Evolutionary conservation across 2,329 filamentous ascomycete genomes (phyloP).

Genomic region (Botrytis medusae): DNA sequence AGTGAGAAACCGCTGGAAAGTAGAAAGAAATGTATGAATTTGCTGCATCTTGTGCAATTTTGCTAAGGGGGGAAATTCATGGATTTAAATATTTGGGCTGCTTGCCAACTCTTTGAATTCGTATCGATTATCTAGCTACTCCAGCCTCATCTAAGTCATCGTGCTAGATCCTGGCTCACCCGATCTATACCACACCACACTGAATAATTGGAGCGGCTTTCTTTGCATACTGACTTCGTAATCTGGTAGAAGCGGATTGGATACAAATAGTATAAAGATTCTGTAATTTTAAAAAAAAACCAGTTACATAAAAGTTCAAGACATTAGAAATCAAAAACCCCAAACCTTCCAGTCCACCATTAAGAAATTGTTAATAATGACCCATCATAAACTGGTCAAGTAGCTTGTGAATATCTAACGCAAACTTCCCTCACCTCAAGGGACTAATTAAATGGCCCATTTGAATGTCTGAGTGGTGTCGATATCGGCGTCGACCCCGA

Average conservation of each 20-base stretch:
- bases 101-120: background rate
- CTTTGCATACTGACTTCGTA: background rate
- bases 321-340: background rate
- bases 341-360: background rate
- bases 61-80: background rate
- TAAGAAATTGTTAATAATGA: background rate
- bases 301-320: background rate
- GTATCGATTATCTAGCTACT: background rate
- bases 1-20: background rate
- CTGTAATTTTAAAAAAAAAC: background rate
- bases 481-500: background rate
- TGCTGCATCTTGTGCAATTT: background rate
- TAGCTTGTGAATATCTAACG: background rate
- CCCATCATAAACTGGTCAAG: background rate
- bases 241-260: background rate
- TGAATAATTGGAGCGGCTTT: background rate
- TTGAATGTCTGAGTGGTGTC: background rate
- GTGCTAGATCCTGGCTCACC: background rate
- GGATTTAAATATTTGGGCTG: background rate
- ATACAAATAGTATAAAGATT: background rate
- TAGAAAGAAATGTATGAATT: background rate
- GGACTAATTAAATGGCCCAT: too few species aligned
- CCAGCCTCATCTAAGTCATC: background rate
- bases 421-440: background rate
- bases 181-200: background rate